Evolutionary conservation across 192 early-diverging fungal species (phyloP), one percentile per base, ranked within the genome.

Genomic region (Entomortierella beljakovae): DNA sequence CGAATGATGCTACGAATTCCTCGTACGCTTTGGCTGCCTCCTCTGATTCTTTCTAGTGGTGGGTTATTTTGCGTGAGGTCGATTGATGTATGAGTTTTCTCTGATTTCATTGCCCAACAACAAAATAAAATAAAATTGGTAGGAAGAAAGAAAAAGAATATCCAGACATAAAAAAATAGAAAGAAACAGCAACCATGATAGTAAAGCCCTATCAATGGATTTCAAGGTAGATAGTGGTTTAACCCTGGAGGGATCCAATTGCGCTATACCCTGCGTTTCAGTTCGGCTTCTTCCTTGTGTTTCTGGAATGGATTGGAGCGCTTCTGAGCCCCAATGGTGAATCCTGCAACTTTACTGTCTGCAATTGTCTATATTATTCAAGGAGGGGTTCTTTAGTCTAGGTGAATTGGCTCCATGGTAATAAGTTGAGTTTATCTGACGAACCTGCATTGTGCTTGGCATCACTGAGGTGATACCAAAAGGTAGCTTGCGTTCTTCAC

Each of bases 1-100:
- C 92, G 70, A 95, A 94, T 1, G 93, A 94, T 7, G 92, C 92
- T 13, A 92, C 90, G 80, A 95, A 95, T 34, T 94, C 92, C 46
- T 85, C 88, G 72, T 92, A 92, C 2, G 92, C 92, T 60, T 88
- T 87, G 28, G 91, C 92, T 18, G 93, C 88, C 81, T 94, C 93
- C 60, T 93, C 92, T 25, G 88, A 85, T 64, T 94, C 93, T 89
- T 90, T 81, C 89, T 91, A 77, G 34, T 28, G 64, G 11, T 55
- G 29, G 23, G 54, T 69, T 6, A 26, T 48, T 59, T 40, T 26
- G 49, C 22, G 52, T 46, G 22, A 15, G 34, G 52, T 64, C 49
- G 57, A 61, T 74, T 61, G 52, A 71, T 57, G 38, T 48, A 63
- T 66, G 62, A 76, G 80, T 70, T 65, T 38, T 54, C 48, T 49